phyloP scores from a whole-genome alignment of 2,329 filamentous ascomycete species.

The Grosmannia clavigera region DNA sequence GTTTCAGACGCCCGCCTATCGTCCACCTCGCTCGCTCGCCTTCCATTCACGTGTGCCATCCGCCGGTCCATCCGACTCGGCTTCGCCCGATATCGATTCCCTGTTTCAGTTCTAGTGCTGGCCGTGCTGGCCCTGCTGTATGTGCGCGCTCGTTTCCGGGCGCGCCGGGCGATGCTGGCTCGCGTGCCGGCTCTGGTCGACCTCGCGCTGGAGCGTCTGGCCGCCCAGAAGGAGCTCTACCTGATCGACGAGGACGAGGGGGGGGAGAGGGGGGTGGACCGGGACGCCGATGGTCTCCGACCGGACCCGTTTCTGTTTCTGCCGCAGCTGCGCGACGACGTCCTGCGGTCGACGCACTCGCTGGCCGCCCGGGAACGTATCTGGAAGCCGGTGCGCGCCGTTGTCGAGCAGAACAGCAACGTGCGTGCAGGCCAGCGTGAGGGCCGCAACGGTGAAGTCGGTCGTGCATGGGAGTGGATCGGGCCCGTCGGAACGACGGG shows the following conservation, averaged over 20 bases:
- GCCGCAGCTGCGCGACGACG: slow-evolving; percentile 81
- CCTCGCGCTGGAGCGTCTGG: slow-evolving; percentile 71
- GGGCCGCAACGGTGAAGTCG: slow-evolving; percentile 52
- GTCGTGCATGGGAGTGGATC: slow-evolving; percentile 59
- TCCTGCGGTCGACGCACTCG: slow-evolving; percentile 70
- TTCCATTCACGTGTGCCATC: slow-evolving; percentile 77
- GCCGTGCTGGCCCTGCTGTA: slow-evolving; percentile 44
- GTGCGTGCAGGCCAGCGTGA: slow-evolving; percentile 64
- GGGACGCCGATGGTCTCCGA: background rate
- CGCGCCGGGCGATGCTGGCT: slow-evolving; percentile 51
- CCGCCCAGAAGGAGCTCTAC: slow-evolving; percentile 70
- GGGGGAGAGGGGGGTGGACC: background rate
- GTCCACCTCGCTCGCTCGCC: slow-evolving; percentile 79
- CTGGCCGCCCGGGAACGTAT: slow-evolving; percentile 64
- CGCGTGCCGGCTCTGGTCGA: slow-evolving; percentile 75
- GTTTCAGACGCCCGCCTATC: slow-evolving; percentile 54
- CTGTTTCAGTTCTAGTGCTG: slow-evolving; percentile 56
- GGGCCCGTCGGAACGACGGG: slow-evolving; percentile 39
- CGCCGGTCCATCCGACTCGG: slow-evolving; percentile 65
- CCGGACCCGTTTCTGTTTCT: slow-evolving; percentile 70
- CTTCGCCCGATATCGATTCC: slow-evolving; percentile 76
- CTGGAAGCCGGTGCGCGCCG: slow-evolving; percentile 69
- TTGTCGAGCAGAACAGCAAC: slow-evolving; percentile 92
- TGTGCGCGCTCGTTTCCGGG: slow-evolving; percentile 48
- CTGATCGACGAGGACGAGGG: slow-evolving; percentile 29